Percentiles rank a stretch among this genome's conserved stretches.
These are phyloP conservation scores for Gamarada debralockiae DNA, from an alignment of 495 filamentous ascomycete genomes.

Conservation along the genomic window DNA sequence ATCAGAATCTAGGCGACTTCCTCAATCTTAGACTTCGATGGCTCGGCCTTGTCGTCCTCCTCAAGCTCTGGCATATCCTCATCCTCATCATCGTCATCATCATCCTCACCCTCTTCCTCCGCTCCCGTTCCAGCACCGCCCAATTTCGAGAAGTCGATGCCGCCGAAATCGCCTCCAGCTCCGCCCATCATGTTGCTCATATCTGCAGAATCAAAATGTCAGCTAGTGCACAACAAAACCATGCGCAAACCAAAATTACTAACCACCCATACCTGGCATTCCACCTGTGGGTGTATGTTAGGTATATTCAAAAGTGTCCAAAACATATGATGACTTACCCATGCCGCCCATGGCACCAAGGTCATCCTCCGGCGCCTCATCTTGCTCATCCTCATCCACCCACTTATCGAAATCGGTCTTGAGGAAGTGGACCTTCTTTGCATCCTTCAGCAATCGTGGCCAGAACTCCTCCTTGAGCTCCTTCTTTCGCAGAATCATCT, in stretches of 20 bases:
- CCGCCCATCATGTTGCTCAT: slow-evolving; percentile 22
- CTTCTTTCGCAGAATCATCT: slow-evolving; percentile 94
- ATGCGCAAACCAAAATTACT: slow-evolving; percentile 25
- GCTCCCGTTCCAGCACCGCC: slow-evolving; percentile 54
- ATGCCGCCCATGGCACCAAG: slow-evolving; percentile 36
- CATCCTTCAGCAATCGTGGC: slow-evolving; percentile 88
- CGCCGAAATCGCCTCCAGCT: slow-evolving; percentile 58
- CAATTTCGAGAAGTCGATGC: slow-evolving; percentile 91
- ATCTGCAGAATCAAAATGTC: background rate
- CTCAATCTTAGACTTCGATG: slow-evolving; percentile 23
- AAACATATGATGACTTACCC: slow-evolving; percentile 23
- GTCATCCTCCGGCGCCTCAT: slow-evolving; percentile 80
- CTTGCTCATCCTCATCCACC: slow-evolving; percentile 99
- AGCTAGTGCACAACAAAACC: background rate
- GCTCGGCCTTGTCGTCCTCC: slow-evolving; percentile 17
- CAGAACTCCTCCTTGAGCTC: slow-evolving; percentile 87
- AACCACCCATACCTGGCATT: slow-evolving; percentile 35
- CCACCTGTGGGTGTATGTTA: slow-evolving; percentile 24
- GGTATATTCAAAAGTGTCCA: slow-evolving; percentile 22
- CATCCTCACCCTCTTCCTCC: slow-evolving; percentile 49
- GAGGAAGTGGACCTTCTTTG: slow-evolving; percentile 87
- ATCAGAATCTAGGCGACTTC: slow-evolving; percentile 22
- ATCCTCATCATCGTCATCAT: slow-evolving; percentile 53
- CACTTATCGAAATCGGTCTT: slow-evolving; percentile 99
- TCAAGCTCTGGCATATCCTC: slow-evolving; percentile 35